phyloP scores from a whole-genome alignment of 139 green algal species.

The Yamagishiella unicocca region DNA sequence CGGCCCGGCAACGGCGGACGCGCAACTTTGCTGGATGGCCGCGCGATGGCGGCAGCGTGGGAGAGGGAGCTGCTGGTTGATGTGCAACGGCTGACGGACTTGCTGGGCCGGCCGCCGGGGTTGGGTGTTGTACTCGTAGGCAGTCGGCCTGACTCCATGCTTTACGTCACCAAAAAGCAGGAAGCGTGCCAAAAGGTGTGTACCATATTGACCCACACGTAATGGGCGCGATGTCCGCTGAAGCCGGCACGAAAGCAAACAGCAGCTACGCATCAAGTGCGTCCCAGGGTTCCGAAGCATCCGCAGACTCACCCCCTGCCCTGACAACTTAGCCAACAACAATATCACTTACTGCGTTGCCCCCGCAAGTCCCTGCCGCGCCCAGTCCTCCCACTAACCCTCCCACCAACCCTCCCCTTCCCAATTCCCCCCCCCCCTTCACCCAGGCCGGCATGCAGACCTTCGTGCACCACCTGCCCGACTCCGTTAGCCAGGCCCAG shows the following conservation, averaged over 20 bases:
- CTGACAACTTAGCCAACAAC: too few relatives aligned
- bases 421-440: background rate
- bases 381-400: background rate
- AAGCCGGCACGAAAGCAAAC: too few relatives aligned
- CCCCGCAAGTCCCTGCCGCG: too few relatives aligned
- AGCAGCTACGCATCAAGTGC: too few relatives aligned
- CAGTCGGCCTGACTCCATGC: conserved; percentile 87
- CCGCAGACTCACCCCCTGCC: too few relatives aligned
- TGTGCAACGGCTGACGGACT: conserved; percentile 45
- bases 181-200: conserved; percentile 83
- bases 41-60: conserved; percentile 50
- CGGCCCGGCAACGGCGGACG: background rate
- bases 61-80: conserved; percentile 60
- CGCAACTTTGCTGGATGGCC: conserved; percentile 55
- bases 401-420: background rate
- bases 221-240: too few relatives aligned
- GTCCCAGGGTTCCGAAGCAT: too few relatives aligned
- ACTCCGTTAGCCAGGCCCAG: conserved; percentile 51
- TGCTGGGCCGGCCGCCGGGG: conserved; percentile 70
- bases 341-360: too few relatives aligned
- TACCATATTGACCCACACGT: too few relatives aligned
- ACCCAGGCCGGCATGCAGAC: conserved; percentile 41
- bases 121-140: conserved; percentile 96
- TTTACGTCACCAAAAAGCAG: conserved; percentile 96
- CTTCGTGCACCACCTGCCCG: conserved; percentile 27